Evolutionary conservation across 768 basidiomycete species (phyloP), one percentile per base, ranked within the genome.

Genomic region (Cyathus striatus): DNA sequence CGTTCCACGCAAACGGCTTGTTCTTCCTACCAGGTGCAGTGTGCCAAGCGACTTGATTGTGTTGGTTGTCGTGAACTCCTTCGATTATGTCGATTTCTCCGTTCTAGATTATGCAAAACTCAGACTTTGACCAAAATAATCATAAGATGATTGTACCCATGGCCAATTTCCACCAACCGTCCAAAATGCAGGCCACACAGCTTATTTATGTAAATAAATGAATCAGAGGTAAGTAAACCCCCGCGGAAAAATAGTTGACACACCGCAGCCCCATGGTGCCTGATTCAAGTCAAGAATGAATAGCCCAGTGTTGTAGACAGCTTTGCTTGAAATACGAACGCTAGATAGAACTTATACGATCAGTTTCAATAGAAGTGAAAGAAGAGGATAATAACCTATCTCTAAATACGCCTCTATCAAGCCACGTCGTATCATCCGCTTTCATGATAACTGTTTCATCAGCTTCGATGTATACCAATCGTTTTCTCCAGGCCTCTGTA

Each of bases 211-310:
- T 27, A 37, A 14, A 40, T 13, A 40, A 10, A 22, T 40, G n/a
- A 10, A 21, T 27, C 10, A 20, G 14, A 40, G 17, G 20, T 23
- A 25, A 6, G 38, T 21, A 21, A 21, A 6, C 12, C 7, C 13
- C 7, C 35, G 14, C 1, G 9, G 4, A 32, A 34, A 32, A 22
- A 42, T 23, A 22, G 16, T 16, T 23, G 38, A 62, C 78, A 48
- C 65, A 80, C 90, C 90, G 64, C 92, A 96, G 41, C 92, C 92
- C 79, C 85, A 90, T 1, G 92, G 92, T 18, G 91, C 90, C 60
- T 75, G 82, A 46, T 82, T 81, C 17, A 90, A 71, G 57, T 96
- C 92, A 25, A 95, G 72, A 48, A 96, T 76, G 54, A 94, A 90
- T n/a, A 96, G 68, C 17, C 91, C 91, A 10, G 83, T 81, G 49